Percentiles rank a stretch among this genome's conserved stretches.
Conservation (phyloP, 2,329 filamentous ascomycete species). For the Fusarium albidum region DNA sequence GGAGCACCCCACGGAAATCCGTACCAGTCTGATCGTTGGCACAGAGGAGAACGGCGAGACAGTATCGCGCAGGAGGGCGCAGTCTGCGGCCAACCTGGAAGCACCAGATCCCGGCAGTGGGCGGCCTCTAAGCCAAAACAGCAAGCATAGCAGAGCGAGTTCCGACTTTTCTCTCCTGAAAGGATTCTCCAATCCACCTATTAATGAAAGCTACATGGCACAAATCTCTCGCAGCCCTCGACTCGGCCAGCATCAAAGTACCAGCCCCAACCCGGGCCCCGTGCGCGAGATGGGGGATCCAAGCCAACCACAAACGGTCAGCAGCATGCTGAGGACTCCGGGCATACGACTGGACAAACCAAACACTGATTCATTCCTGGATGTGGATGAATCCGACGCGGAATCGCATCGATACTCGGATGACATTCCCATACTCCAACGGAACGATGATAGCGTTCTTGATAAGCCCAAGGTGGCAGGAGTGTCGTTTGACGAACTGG, state of each 20-base stretch:
- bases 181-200: conserved; percentile 59
- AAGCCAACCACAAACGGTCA: conserved; percentile 51
- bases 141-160: conserved; percentile 74
- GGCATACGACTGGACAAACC: conserved; percentile 61
- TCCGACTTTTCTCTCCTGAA: conserved; percentile 72
- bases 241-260: conserved; percentile 35
- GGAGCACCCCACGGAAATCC: too few species aligned
- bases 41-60: conserved; percentile 54
- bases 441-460: conserved; percentile 69
- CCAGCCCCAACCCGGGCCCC: conserved; percentile 18
- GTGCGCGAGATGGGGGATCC: conserved; percentile 29
- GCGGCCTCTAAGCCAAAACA: conserved; percentile 67
- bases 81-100: conserved; percentile 69
- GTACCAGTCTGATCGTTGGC: background rate
- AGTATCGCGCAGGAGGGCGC: conserved; percentile 62
- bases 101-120: conserved; percentile 58
- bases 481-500: conserved; percentile 73
- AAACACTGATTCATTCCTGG: conserved; percentile 65
- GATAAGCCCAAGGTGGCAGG: conserved; percentile 59
- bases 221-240: conserved; percentile 46
- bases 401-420: conserved; percentile 73
- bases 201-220: conserved; percentile 46
- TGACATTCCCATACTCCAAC: conserved; percentile 71
- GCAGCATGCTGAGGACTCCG: conserved; percentile 59
- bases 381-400: conserved; percentile 74